Base-by-base conservation (phyloP, 441 rosid species). In the Pelargonium cotyledonis region DNA sequence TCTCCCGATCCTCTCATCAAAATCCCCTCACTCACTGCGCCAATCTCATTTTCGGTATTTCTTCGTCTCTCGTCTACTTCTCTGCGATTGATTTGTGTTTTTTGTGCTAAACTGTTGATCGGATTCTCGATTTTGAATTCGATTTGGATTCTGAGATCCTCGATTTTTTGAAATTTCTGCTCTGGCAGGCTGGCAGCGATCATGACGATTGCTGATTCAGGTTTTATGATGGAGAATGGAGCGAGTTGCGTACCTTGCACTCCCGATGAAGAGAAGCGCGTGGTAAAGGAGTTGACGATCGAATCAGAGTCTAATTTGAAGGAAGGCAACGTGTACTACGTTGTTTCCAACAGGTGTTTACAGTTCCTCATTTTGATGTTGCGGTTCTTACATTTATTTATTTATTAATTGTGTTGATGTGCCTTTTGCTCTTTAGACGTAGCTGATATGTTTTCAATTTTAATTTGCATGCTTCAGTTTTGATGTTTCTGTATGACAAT, bases 271-370 rank as follows among this genome's bases (percentile, higher is more conserved):
- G 96, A 95, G 84, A 87, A 73, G 73, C 87, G 73, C 80, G 80
- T 90, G 73, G 79, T 95, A 6, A 67, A 75, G 60, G 85, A 84
- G 68, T 74, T 95, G 73, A 77, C 41, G 63, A 69, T 60, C 60
- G 80, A 87, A 81, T 86, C 96, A 6, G 92, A 90, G 53, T 75
- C 44, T 61, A 70, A 77, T 77, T 73, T 88, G 81, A 84, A 80
- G 71, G 88, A 88, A 68, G 97, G 96, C 73, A 86, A 88, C 77
- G 71, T 84, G 76, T 91, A 86, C 70, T 91, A 78, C 78, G 83
- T 94, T 31, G 75, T 88, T 79, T 94, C 97, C 5, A 55, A 78
- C 70, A 83, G 95, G 99, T 94, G 41, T 67, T 19, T 57, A 15
- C 23, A 31, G 12, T 31, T 43, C 11, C 18, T 3, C 5, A 2